Base-by-base conservation (phyloP, 2,329 filamentous ascomycete species). In the Calonectria crousiana region DNA sequence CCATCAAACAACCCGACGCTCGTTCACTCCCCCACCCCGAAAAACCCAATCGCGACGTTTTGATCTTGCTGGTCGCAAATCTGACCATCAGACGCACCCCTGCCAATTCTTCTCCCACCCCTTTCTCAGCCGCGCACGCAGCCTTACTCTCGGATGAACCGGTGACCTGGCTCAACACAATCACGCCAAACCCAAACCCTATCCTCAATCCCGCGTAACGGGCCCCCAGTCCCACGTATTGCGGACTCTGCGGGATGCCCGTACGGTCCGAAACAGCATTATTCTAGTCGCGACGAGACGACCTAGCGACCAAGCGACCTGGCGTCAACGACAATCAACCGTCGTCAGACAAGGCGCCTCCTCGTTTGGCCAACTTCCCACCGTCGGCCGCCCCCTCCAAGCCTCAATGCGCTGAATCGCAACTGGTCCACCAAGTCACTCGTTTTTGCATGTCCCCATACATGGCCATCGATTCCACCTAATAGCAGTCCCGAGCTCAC, bases 341-440 rank as follows among this genome's bases (percentile, higher is more conserved):
- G 41, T 68, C 28, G 34, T 34, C 53, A 34, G 52, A 64, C 64
- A 44, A 66, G 41, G 36, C 51, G 38, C 51, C 47, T 53, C 32
- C 41, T 65, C 56, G 41, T 36, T 67, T 53, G 49, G 23, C 23
- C 66, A 51, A 52, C 60, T 44, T 51, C 13, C 44, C 41, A 58
- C 58, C 56, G 32, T 51, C 41, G 56, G 66, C 36, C 58, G 51
- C 47, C 62, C 47, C 62, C 58, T 49, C 36, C 66, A 58, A 69
- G 66, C 66, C 71, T 73, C 58, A 30, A 69, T 58, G 58, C 64
- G 13, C 56, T 67, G 60, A 67, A 69, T 69, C 66, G 64, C 66
- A 20, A 51, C 36, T 53, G 13, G 23, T 41, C 36, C 36, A 32
- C 44, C 73, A 72, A 51, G 64, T 75, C 79, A 69, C 76, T 80